Percentiles rank a stretch among this genome's conserved stretches.
phyloP scores from a whole-genome alignment of 1,284 basidiomycete species.

The Entoloma clypeatum region DNA sequence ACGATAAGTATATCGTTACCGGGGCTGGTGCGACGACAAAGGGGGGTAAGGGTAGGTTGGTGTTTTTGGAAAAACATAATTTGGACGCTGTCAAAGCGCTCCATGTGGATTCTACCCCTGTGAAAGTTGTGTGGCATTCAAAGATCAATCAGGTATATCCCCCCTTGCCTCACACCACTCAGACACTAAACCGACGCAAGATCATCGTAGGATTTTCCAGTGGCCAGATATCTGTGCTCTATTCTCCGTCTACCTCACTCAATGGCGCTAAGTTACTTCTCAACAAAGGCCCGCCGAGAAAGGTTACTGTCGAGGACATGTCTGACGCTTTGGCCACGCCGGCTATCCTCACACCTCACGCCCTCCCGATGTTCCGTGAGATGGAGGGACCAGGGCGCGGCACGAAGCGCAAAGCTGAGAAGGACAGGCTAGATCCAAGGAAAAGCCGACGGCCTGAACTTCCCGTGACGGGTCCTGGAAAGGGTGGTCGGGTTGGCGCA shows the following conservation, averaged over 20 bases:
- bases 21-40: constrained; percentile 67
- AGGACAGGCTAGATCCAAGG: constrained; percentile 81
- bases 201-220: constrained; percentile 86
- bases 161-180: constrained; percentile 14
- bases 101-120: constrained; percentile 74
- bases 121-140: constrained; percentile 91
- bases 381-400: constrained; percentile 66
- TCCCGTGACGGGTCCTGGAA: constrained; percentile 88
- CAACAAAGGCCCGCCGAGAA: constrained; percentile 69
- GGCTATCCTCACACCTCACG: constrained; percentile 87
- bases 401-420: constrained; percentile 83
- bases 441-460: constrained; percentile 90
- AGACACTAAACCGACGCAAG: constrained; percentile 35
- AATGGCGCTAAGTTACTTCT: constrained; percentile 91
- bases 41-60: constrained; percentile 65
- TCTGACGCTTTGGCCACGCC: constrained; percentile 78
- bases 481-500: constrained; percentile 90
- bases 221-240: constrained; percentile 85
- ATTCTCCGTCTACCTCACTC: constrained; percentile 82
- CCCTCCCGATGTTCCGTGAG: constrained; percentile 86
- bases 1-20: constrained; percentile 83
- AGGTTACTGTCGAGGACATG: constrained; percentile 78
- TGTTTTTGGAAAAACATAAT: constrained; percentile 69
- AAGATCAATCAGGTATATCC: constrained; percentile 86
- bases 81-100: constrained; percentile 64